These are phyloP conservation scores for Bocquillonia castaneifolia DNA, from an alignment of 441 rosid genomes.

Conservation along the genomic window DNA sequence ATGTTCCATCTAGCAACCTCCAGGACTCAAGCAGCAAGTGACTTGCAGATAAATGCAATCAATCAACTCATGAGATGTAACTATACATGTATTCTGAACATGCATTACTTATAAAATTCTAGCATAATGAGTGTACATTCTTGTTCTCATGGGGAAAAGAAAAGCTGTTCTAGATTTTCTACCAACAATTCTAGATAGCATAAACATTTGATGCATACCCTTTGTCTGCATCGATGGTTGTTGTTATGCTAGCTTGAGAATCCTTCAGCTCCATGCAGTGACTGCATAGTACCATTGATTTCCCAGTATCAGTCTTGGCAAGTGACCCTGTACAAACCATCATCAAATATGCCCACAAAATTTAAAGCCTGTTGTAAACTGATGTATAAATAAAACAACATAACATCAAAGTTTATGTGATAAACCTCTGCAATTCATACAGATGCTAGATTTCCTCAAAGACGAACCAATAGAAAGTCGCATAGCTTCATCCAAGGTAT, in stretches of 20 bases:
- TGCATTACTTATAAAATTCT: background rate
- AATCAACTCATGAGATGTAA: background rate
- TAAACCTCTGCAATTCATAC: slow-evolving; percentile 85
- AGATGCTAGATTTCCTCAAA: slow-evolving; percentile 47
- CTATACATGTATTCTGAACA: background rate
- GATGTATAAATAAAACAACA: background rate
- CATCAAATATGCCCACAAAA: slow-evolving; percentile 7
- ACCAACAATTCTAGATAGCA: background rate
- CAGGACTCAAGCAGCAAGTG: background rate
- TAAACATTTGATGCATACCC: slow-evolving; percentile 32
- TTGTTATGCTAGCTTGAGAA: slow-evolving; percentile 29
- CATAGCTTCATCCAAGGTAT: slow-evolving; percentile 53
- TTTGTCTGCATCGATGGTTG: slow-evolving; percentile 27
- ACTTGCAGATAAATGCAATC: background rate
- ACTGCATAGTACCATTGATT: slow-evolving; percentile 46
- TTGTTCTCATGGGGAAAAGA: background rate
- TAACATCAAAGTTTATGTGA: slow-evolving; percentile 11
- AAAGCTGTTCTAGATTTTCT: background rate
- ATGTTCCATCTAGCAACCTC: background rate
- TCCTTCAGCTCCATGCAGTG: slow-evolving; percentile 43
- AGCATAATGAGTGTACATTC: background rate
- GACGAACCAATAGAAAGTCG: slow-evolving; percentile 42
- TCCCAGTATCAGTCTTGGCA: slow-evolving; percentile 25
- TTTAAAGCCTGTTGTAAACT: background rate
- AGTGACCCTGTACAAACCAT: slow-evolving; percentile 42